Evolutionary conservation across 768 basidiomycete species (phyloP).

Genomic region (Dentipellis sp.): DNA sequence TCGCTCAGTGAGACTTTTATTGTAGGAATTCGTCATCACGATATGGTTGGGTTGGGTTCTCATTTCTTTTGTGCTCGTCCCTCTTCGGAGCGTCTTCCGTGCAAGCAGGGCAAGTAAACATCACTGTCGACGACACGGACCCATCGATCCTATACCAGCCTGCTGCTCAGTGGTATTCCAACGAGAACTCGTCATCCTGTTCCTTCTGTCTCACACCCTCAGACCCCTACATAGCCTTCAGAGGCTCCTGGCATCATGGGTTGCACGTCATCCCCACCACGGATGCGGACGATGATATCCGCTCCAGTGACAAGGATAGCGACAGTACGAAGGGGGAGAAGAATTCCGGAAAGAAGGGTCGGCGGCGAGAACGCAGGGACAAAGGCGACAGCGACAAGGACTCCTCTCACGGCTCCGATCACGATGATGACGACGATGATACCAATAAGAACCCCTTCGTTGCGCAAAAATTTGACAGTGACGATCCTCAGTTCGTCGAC

Average conservation of each 20-base stretch:
- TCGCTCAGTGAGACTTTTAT: background rate
- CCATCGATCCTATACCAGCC: constrained; percentile 3
- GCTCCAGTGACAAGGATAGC: background rate
- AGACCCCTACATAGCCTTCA: background rate
- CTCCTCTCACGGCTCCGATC: background rate
- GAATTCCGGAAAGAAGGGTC: background rate
- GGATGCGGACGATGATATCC: constrained; percentile 1
- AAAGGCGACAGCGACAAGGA: background rate
- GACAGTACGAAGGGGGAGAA: background rate
- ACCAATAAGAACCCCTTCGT: background rate
- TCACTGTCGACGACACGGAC: constrained; percentile 6
- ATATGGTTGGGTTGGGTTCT: background rate
- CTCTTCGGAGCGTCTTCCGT: background rate
- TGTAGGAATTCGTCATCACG: background rate
- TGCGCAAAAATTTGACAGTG: constrained; percentile 18
- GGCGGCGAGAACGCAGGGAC: background rate
- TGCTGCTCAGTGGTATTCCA: background rate
- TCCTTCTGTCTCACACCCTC: constrained; percentile 4
- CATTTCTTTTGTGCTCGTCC: background rate
- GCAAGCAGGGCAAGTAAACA: constrained; percentile 1
- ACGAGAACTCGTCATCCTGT: background rate
- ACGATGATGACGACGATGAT: background rate
- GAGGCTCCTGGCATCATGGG: constrained; percentile 8
- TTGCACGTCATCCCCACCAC: constrained; percentile 1
- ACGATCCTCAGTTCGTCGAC: constrained; percentile 23